Evolutionary conservation across 345 rosid species (phyloP), one percentile per base, ranked within the genome.

Genomic region (Citrus inodora): DNA sequence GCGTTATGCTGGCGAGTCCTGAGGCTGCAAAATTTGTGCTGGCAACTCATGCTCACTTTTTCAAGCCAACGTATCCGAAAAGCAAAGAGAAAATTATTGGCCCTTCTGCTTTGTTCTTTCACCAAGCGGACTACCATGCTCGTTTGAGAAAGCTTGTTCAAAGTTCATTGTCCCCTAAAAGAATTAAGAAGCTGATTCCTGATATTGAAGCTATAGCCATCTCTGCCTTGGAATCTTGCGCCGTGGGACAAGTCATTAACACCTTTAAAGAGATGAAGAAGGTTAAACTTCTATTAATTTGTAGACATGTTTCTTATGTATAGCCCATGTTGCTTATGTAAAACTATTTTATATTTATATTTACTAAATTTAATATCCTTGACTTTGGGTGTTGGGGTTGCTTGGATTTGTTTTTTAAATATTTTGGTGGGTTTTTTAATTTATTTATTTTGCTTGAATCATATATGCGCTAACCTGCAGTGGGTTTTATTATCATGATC

Each of bases 31-130:
- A 80, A 80, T 92, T 95, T 76, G 98, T 95, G 72, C 82, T 95
- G 76, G 95, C 89, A 78, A 93, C 92, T 56, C 89, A 89, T 65
- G 92, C 97, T 21, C 85, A 84, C 71, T 78, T 93, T 89, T 95
- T 93, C 94, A 92, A 87, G 85, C 98, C 98, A 42, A 92, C 93
- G 7, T 95, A 95, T 81, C 98, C 98, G 0, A 89, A 83, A 69
- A 89, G 97, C 90, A 95, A 95, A 82, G 97, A 92, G 88, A 85
- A 82, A 83, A 71, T 95, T 30, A 92, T 95, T 22, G 98, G 98
- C 65, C 91, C 95, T 14, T 82, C 80, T 24, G 98, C 98, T 8
- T 71, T 95, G 9, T 95, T 95, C 79, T 95, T 93, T 75, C 97
- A 95, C 84, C 92, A 88, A 78, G 98, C 94, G 27, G 84, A 86